Evolutionary conservation across 1,284 basidiomycete species (phyloP), one percentile per base, ranked within the genome.

Genomic region (Singerocomus inundabilis): DNA sequence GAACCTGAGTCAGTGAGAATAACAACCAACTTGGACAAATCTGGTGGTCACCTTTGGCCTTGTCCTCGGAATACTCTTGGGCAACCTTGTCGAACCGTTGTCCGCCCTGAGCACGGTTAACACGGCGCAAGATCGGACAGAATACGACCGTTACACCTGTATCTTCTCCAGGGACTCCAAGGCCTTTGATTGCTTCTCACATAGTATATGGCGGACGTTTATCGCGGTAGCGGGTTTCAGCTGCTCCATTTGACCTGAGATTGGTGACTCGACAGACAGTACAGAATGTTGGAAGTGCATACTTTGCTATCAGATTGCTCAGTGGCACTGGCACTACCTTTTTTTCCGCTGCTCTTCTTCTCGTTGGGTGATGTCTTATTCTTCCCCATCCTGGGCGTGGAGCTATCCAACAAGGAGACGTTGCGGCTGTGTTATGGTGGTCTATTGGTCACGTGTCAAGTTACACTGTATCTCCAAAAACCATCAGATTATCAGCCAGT

Each of bases 21-120:
- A 30, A 21, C 2, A 28, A 51, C 21, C 29, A 31, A 30, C 21
- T 21, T 21, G 26, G 28, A 24, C 13, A 51, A 18, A 12, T 12
- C 13, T 18, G 18, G 38, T 16, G 21, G 9, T 6, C 33, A 85
- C 88, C 80, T 77, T 91, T 91, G 5, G 91, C 91, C 66, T 93
- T 93, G 70, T 93, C 90, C 67, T 92, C 90, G 1, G 88, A 90
- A 59, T 87, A 91, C 57, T 91, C 88, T 57, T 90, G 84, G 2
- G 91, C 90, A 28, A 92, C 88, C 68, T 89, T 91, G 69, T 92
- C 85, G 62, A 91, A 92, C 9, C 82, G 69, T 57, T 85, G 78
- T 5, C 89, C 89, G 51, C 79, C 82, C 83, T 88, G 61, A 44
- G 8, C 15, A 44, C 44, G 31, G 41, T 55, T 28, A 42, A 37